Percentiles rank a stretch among this genome's conserved stretches.
These are phyloP conservation scores for Neurospora hispaniola DNA, from an alignment of 495 filamentous ascomycete species.

Conservation along the genomic window DNA sequence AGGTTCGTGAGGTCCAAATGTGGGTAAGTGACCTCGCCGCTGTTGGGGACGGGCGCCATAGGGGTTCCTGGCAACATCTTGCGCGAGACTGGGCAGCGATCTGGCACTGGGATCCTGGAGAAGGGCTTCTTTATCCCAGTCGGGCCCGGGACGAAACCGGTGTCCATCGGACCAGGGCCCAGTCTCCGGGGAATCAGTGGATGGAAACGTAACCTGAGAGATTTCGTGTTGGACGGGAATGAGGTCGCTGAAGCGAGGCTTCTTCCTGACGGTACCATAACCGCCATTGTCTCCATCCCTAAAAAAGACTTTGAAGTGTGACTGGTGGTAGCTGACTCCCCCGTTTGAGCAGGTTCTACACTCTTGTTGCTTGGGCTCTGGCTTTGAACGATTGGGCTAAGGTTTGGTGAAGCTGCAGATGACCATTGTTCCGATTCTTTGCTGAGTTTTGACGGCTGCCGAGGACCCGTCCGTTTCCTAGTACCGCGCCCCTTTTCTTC, in stretches of 20 bases:
- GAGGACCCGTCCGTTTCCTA: slow-evolving; percentile 22
- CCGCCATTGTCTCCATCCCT: slow-evolving; percentile 14
- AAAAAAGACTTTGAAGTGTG: slow-evolving; percentile 23
- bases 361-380: slow-evolving; percentile 10
- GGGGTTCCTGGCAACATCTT: neutral
- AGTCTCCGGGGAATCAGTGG: slow-evolving; percentile 7
- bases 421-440: slow-evolving; percentile 35
- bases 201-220: slow-evolving; percentile 4
- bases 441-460: slow-evolving; percentile 29
- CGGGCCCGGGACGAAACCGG: neutral
- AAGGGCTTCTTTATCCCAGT: neutral
- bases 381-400: slow-evolving; percentile 38
- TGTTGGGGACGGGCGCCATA: slow-evolving; percentile 1
- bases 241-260: slow-evolving; percentile 19
- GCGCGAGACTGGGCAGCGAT: neutral
- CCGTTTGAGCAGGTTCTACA: neutral
- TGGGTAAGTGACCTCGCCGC: neutral
- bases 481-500: slow-evolving; percentile 18
- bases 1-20: slow-evolving; percentile 9
- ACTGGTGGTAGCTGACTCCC: slow-evolving; percentile 6
- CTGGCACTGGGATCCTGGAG: neutral
- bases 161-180: neutral
- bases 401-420: slow-evolving; percentile 33
- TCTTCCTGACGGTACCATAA: neutral
- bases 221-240: slow-evolving; percentile 18